Evolutionary conservation across 2,329 filamentous ascomycete genomes (phyloP).

Genomic region (Fusarium lateritium): DNA sequence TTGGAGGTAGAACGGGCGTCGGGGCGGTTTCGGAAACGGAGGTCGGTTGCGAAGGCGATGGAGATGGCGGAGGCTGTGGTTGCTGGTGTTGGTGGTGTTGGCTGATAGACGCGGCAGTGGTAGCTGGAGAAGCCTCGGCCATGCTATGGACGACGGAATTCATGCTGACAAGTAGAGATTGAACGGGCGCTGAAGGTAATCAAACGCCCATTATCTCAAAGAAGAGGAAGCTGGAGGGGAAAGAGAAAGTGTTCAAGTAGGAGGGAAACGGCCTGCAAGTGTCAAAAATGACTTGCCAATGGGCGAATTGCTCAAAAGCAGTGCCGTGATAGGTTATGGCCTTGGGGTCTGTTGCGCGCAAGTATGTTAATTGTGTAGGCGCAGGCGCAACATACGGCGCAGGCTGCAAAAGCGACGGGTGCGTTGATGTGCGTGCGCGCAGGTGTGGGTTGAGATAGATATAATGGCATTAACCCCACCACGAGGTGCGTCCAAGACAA

Average conservation of each 20-base stretch:
- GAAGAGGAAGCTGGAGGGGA: conserved; percentile 11
- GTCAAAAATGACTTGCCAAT: conserved; percentile 31
- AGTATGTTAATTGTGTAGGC: conserved; percentile 23
- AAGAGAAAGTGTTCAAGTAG: conserved; percentile 21
- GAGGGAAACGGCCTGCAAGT: conserved; percentile 22
- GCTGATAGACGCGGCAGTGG: conserved; percentile 37
- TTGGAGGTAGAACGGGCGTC: conserved; percentile 46
- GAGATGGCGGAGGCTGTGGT: conserved; percentile 46
- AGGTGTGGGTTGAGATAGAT: conserved; percentile 14
- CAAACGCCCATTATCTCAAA: conserved; percentile 49
- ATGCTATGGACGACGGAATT: conserved; percentile 57
- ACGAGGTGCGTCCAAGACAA: conserved; percentile 21
- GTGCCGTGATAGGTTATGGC: conserved; percentile 14
- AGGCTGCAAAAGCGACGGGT: conserved; percentile 28
- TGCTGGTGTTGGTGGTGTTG: conserved; percentile 45
- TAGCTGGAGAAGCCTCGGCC: conserved; percentile 49
- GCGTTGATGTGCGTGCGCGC: conserved; percentile 24
- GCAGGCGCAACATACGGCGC: conserved; percentile 39
- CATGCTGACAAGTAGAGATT: conserved; percentile 50
- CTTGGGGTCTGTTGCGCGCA: conserved; percentile 20
- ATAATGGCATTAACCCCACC: conserved; percentile 28
- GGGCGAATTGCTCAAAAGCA: conserved; percentile 13
- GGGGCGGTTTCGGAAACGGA: conserved; percentile 46
- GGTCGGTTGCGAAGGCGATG: conserved; percentile 47
- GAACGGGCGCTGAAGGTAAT: conserved; percentile 33